Evolutionary conservation across 2,329 filamentous ascomycete species (phyloP).

Genomic region (Sclerotinia minor): DNA sequence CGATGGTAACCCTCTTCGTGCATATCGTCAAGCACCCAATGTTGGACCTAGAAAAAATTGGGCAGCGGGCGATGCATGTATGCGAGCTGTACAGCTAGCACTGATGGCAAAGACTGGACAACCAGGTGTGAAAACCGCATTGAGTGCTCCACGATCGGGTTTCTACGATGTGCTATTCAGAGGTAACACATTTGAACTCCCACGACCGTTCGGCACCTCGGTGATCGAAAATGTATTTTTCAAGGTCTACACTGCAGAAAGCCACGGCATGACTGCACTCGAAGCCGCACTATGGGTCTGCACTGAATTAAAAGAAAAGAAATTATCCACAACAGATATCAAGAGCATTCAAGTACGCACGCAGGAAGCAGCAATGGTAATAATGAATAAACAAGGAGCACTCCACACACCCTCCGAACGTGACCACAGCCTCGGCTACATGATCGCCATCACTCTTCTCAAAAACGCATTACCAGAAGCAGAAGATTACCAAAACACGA

Average conservation of each 20-base stretch:
- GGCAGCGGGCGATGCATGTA: conserved; percentile 46
- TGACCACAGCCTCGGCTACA: conserved; percentile 44
- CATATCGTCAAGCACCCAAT: conserved; percentile 43
- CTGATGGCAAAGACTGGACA: conserved; percentile 40
- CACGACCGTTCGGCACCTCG: conserved; percentile 29
- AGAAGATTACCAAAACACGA: conserved; percentile 23
- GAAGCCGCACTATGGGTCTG: conserved; percentile 40
- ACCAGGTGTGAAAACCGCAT: conserved; percentile 37
- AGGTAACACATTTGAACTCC: conserved; percentile 33
- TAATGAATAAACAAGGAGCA: conserved; percentile 41
- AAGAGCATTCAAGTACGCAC: conserved; percentile 39
- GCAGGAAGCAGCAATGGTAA: conserved; percentile 38
- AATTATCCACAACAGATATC: conserved; percentile 34
- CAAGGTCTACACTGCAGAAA: conserved; percentile 39
- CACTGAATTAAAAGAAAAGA: conserved; percentile 26
- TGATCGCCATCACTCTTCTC: conserved; percentile 41
- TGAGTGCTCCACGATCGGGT: conserved; percentile 43
- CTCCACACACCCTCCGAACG: conserved; percentile 42
- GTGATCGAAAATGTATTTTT: conserved; percentile 39
- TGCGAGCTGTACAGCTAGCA: conserved; percentile 45
- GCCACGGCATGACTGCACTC: conserved; percentile 42
- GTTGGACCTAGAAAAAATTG: conserved; percentile 46
- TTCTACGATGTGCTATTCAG: conserved; percentile 40
- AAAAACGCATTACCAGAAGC: conserved; percentile 35
- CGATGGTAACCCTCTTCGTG: conserved; percentile 44